A percentile compares a stretch with the other conserved stretches of the same genome.
phyloP scores from a whole-genome alignment of 352 stramenopile genomes.

The Pythium phragmiticola region DNA sequence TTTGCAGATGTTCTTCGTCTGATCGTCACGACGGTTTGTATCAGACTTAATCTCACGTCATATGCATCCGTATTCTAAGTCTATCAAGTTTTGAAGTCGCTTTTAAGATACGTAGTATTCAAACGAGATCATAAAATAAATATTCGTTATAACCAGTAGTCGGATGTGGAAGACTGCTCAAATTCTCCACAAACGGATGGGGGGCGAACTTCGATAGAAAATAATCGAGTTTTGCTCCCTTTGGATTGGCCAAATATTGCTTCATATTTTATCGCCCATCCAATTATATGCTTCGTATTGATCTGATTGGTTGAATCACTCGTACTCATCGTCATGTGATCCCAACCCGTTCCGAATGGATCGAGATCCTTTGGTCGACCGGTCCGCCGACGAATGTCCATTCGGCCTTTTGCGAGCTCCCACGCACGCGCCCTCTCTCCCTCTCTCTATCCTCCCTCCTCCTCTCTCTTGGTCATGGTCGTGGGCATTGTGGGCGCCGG shows the following conservation, averaged over 20 bases:
- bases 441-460: neutral
- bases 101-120: too few species aligned
- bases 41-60: too few species aligned
- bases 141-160: too few species aligned
- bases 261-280: neutral
- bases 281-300: constrained; percentile 4
- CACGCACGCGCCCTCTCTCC: neutral
- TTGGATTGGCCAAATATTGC: neutral
- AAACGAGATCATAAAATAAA: too few species aligned
- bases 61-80: too few species aligned
- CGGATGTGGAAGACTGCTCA: too few species aligned
- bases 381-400: neutral
- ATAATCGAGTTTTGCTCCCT: too few species aligned
- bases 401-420: constrained; percentile 12
- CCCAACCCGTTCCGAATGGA: neutral
- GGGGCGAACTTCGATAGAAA: too few species aligned
- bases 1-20: too few species aligned
- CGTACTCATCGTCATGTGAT: neutral
- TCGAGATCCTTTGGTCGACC: constrained; percentile 12
- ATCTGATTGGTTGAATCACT: constrained; percentile 20
- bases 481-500: constrained; percentile 31
- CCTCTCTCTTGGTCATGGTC: constrained; percentile 30
- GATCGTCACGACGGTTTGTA: too few species aligned
- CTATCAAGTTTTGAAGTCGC: too few species aligned
- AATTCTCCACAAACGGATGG: too few species aligned